Base-by-base conservation (phyloP, 73 alveolate genomes). In the Stentor roeselii region DNA sequence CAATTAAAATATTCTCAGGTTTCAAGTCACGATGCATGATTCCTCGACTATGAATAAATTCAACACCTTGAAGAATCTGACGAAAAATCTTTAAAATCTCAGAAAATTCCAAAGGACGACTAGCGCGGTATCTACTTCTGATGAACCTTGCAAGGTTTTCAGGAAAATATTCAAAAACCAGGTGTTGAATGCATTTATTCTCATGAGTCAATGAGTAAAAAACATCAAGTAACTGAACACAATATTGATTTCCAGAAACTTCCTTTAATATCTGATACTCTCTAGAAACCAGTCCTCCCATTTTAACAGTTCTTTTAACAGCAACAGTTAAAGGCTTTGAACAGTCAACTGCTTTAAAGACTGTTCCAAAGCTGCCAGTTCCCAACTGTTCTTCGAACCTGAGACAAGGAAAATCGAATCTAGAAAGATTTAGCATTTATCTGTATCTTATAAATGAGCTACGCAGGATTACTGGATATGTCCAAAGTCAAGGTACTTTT, bases 1-100 rank as follows among this genome's bases (percentile, higher is more conserved):
- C 84, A 21, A 76, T 39, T 38, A 76, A 37, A 27, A 76, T 76
- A 76, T 76, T 76, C 34, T 76, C 75, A 1, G 75, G 75, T 76
- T 76, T 76, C 14, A 76, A 27, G 67, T 76, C 84, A 15, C 84
- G 14, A 38, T 76, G 84, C 60, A 76, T 39, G 1, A 76, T 76
- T 15, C 39, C 39, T 35, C 39, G 32, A 35, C 60, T 21, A 76
- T 76, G 84, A 15, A 37, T 27, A 76, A n/a, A 76, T n/a, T n/a
- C 36, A 32, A 76, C 15, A n/a, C 84, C 84, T 2, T 36, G n/a
- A 37, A 76, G 74, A 39, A 76, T 76, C 34, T 76, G 84, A 1
- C 74, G 32, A 15, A 76, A 21, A 2, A 76, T 76, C 27, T 30
- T 34, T 21, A 32, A 30, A 67, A 67, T 32, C 34, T 67, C 80